Conservation (phyloP, 495 filamentous ascomycete species). For the Amphirosellinia nigrospora region DNA sequence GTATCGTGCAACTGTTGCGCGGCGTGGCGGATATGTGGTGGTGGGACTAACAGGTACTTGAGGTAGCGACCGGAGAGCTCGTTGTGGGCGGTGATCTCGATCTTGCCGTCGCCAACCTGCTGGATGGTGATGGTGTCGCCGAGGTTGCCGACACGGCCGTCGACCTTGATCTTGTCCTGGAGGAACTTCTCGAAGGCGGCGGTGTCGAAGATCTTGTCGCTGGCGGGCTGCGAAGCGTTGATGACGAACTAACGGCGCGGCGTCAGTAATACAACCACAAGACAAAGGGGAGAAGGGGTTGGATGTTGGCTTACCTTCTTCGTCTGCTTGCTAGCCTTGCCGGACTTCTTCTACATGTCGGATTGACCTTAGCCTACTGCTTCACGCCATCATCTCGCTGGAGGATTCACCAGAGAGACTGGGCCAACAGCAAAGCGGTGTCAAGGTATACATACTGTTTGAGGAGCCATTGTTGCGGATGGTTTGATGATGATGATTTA, state of each 20-base stretch:
- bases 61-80: slow-evolving; percentile 98
- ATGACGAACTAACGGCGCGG: slow-evolving; percentile 79
- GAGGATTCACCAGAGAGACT: slow-evolving; percentile 43
- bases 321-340: slow-evolving; percentile 67
- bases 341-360: slow-evolving; percentile 67
- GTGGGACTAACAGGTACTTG: slow-evolving; percentile 89
- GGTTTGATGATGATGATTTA: slow-evolving; percentile 36
- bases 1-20: not conserved
- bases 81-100: slow-evolving; percentile 96
- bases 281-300: not conserved
- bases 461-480: slow-evolving; percentile 62
- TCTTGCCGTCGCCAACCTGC: slow-evolving; percentile 90
- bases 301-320: slow-evolving; percentile 59
- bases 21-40: not conserved
- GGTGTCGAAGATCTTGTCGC: slow-evolving; percentile 99
- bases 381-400: slow-evolving; percentile 64
- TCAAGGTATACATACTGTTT: slow-evolving; percentile 75
- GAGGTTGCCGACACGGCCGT: slow-evolving; percentile 96
- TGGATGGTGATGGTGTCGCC: slow-evolving; percentile 91
- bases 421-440: slow-evolving; percentile 89
- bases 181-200: slow-evolving; percentile 99
- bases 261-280: slow-evolving; percentile 26
- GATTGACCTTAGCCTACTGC: slow-evolving; percentile 90
- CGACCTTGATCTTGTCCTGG: slow-evolving; percentile 99
- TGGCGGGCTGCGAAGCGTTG: slow-evolving; percentile 95